Evolutionary conservation across 78 protist species (phyloP).

Genomic region (Dictyostelium intermedium): DNA sequence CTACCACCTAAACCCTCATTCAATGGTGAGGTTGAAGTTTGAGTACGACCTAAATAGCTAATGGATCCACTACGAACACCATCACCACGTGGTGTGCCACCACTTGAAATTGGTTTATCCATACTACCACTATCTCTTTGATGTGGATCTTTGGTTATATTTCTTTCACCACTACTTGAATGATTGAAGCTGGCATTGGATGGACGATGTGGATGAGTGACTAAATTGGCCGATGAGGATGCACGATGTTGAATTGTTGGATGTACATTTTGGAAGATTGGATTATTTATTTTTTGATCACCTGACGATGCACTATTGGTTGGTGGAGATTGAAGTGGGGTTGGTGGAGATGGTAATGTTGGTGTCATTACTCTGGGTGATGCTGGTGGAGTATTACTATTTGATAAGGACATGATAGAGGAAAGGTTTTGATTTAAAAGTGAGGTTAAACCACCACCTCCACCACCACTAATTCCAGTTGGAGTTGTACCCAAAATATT

Average conservation of each 20-base stretch:
- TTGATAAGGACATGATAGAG: not conserved
- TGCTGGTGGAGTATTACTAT: not conserved
- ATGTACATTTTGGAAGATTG: conserved; percentile 6
- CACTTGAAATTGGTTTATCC: not conserved
- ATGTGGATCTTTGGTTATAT: not conserved
- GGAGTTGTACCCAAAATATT: conserved; percentile 30
- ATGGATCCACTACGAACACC: not conserved
- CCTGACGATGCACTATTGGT: not conserved
- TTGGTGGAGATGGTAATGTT: not conserved
- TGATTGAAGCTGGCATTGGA: not conserved
- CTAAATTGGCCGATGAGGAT: not conserved
- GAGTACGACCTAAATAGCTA: conserved; percentile 5
- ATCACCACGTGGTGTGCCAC: conserved; percentile 36
- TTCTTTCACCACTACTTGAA: not conserved
- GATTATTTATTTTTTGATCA: not conserved
- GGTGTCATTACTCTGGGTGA: not conserved
- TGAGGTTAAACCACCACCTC: not conserved
- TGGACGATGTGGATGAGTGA: not conserved
- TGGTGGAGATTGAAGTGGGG: not conserved
- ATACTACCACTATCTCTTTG: not conserved
- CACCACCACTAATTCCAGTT: not conserved
- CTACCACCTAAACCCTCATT: not conserved
- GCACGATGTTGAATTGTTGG: conserved; percentile 41
- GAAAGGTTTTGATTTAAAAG: not conserved
- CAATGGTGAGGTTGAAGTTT: conserved; percentile 14